A percentile compares a stretch with the other conserved stretches of the same genome.
Evolutionary conservation across 305 asterid species (phyloP).

Genomic region (Fraxinus floribunda): DNA sequence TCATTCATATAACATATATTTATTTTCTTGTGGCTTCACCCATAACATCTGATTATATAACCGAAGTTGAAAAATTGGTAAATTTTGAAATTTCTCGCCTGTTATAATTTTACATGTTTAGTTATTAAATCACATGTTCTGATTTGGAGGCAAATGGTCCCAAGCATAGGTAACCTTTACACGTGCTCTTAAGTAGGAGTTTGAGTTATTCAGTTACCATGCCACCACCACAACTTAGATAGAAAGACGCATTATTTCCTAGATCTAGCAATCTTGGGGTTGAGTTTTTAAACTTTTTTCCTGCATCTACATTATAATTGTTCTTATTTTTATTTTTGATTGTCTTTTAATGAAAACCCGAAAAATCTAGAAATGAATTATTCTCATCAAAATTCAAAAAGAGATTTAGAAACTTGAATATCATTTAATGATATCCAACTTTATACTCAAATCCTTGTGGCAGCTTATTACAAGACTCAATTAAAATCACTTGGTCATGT

Average conservation of each 20-base stretch:
- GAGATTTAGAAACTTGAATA: background rate
- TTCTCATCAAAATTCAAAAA: background rate
- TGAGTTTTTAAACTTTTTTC: slow-evolving; percentile 1
- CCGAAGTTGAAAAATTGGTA: background rate
- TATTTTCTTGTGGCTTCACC: background rate
- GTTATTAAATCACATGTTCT: background rate
- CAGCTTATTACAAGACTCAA: background rate
- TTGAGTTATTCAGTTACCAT: background rate
- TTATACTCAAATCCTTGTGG: background rate
- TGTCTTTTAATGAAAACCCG: background rate
- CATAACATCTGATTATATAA: slow-evolving; percentile 10
- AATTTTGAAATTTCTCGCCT: background rate
- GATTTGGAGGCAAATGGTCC: slow-evolving; percentile 13
- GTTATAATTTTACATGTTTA: background rate
- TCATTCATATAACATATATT: background rate
- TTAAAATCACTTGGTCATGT: background rate
- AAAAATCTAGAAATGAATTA: background rate
- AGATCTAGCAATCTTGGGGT: slow-evolving; percentile 8
- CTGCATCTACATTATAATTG: background rate
- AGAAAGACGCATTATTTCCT: slow-evolving; percentile 5
- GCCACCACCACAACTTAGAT: background rate
- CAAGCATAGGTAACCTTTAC: background rate
- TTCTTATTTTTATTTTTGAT: slow-evolving; percentile 5
- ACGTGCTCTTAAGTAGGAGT: background rate
- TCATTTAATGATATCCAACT: background rate